These are phyloP conservation scores for Gyromitra esculenta DNA, from an alignment of 2,329 filamentous ascomycete species.

Conservation along the genomic window DNA sequence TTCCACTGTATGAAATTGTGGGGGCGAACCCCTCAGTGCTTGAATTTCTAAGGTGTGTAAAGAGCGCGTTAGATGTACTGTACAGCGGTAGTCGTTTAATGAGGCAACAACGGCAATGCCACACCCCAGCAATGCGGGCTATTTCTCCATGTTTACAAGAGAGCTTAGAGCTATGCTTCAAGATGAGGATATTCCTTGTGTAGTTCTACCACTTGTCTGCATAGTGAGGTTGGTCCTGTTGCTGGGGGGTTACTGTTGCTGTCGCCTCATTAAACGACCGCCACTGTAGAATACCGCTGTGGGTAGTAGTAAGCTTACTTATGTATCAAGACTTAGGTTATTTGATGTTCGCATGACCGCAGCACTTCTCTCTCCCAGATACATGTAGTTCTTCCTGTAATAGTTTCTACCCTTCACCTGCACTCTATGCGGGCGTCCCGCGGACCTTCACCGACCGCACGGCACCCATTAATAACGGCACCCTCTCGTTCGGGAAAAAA, in stretches of 20 bases:
- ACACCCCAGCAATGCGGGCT: no score
- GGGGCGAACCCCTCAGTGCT: slow-evolving; percentile 14
- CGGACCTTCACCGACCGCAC: not conserved
- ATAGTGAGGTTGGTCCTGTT: no score
- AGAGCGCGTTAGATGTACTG: not conserved
- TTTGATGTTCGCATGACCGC: slow-evolving; percentile 9
- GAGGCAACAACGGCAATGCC: no score
- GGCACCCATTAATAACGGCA: slow-evolving; percentile 8
- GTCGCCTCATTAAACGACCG: no score
- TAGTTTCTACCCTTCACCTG: not conserved
- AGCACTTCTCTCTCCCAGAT: slow-evolving; percentile 5
- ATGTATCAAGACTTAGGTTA: not conserved
- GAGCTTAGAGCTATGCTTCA: no score
- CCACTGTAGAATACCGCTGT: not conserved
- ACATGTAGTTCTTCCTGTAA: slow-evolving; percentile 1
- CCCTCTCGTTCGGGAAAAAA: slow-evolving; percentile 3
- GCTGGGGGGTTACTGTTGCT: no score
- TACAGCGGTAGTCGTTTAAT: no score
- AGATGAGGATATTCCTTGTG: no score
- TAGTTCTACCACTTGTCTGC: no score
- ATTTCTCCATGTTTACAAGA: no score
- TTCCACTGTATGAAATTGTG: slow-evolving; percentile 21
- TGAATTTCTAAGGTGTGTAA: not conserved
- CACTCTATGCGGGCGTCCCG: not conserved
- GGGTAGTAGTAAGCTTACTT: not conserved